Base-by-base conservation (phyloP, 1,284 basidiomycete genomes). In the Fomitiporia mediterranea region DNA sequence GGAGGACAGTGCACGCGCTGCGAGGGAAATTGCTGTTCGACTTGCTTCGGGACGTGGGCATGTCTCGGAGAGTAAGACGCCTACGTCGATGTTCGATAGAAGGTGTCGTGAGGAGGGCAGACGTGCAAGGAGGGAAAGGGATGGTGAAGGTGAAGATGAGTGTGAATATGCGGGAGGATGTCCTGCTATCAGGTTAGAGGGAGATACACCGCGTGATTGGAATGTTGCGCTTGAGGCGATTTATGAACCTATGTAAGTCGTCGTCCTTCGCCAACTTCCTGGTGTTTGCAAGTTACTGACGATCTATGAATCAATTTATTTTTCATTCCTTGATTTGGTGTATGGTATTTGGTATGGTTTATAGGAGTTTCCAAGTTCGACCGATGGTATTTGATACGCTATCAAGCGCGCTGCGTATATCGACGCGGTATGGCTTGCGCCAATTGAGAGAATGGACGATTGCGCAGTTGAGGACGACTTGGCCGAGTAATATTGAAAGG, bases 391-490 rank as follows among this genome's bases (percentile, higher is more conserved):
- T 71, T 54, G 61, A 67, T 40, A 54, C 62, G 2, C 54, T 72
- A 2, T 60, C 66, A 0, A 60, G 67, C 13, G 62, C 65, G 9
- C 62, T 73, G 11, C 63, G 69, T n/a, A 67, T 73, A 51, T 61
- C 67, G 4, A 71, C 69, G 2, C 72, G 73, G 54, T 71, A 74
- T 51, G 69, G 70, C 15, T 67, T 72, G 25, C 6, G 55, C 25
- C 61, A 56, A 7, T 59, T 73, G 23, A 65, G 67, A 30, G 55
- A 62, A 13, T 70, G 67, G 65, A 64, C 63, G 5, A 59, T 65
- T 39, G 27, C 54, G 7, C 61, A 68, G 23, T 53, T 72, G 25
- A 38, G 57, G 17, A 59, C 60, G 13, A 63, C 66, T 17, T 74
- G 72, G 70, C 72, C 72, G 15, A 42, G 28, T 32, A 62, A 68